A percentile compares a stretch with the other conserved stretches of the same genome.
These are phyloP conservation scores for Leptoxyphium fumago DNA, from an alignment of 2,329 filamentous ascomycete species.

Conservation along the genomic window DNA sequence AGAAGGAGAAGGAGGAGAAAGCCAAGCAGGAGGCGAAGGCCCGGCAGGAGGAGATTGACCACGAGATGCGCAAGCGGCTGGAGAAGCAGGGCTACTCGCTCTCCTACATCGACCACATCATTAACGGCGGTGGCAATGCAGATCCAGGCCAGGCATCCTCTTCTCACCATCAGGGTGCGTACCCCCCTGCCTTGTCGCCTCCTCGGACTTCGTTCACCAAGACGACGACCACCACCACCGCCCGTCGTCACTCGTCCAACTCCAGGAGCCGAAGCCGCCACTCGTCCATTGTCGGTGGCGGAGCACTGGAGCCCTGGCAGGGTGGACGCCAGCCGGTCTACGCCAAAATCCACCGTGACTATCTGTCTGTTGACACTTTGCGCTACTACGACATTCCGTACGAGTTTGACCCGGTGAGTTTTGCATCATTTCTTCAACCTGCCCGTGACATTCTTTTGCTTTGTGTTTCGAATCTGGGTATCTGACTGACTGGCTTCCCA, in stretches of 20 bases:
- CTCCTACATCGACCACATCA: conserved; percentile 33
- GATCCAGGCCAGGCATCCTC: not conserved
- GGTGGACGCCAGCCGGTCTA: conserved; percentile 24
- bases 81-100: conserved; percentile 31
- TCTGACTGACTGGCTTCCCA: not conserved
- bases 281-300: not conserved
- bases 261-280: not conserved
- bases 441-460: not conserved
- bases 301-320: not conserved
- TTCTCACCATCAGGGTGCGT: not conserved
- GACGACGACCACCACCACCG: conserved; percentile 14
- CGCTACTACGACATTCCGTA: conserved; percentile 34
- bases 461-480: not conserved
- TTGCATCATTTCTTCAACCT: too few relatives aligned
- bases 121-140: conserved; percentile 25
- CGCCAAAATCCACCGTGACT: conserved; percentile 32
- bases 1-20: conserved; percentile 26
- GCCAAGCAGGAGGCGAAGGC: conserved; percentile 26
- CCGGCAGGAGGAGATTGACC: conserved; percentile 27
- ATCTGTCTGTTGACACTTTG: conserved; percentile 32
- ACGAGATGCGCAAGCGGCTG: conserved; percentile 30
- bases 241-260: not conserved
- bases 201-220: conserved; percentile 4
- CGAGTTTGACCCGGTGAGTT: conserved; percentile 33
- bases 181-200: not conserved